Conservation (phyloP, 768 basidiomycete species). For the Rhodotorula paludigena region DNA sequence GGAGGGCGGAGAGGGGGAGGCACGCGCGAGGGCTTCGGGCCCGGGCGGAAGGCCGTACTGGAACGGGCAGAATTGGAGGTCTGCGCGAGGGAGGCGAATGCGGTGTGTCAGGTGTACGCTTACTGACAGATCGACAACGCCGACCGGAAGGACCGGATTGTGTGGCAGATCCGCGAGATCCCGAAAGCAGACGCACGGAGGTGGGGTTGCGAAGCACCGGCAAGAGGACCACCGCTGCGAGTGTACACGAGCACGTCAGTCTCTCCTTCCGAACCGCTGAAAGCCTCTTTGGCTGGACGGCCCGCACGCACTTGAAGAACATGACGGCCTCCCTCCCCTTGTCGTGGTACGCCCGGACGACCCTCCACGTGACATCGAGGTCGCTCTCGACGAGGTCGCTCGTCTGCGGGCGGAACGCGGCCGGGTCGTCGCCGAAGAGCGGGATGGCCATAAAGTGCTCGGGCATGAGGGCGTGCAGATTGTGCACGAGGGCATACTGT, state of each 20-base stretch:
- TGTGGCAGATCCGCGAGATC: no score
- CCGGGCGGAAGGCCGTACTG: conserved; percentile 8
- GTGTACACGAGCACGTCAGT: no score
- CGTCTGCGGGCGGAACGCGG: conserved; percentile 24
- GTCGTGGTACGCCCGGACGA: conserved; percentile 14
- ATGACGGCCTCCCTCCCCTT: conserved; percentile 1
- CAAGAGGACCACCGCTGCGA: conserved; percentile 24
- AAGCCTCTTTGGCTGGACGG: neutral
- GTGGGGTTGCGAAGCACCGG: conserved; percentile 27
- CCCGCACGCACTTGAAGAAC: conserved; percentile 21
- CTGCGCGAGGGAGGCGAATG: neutral
- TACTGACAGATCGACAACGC: no score
- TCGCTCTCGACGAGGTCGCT: conserved; percentile 1
- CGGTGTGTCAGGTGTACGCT: neutral
- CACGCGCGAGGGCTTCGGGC: conserved; percentile 13
- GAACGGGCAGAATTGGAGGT: conserved; percentile 31
- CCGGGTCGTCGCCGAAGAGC: neutral
- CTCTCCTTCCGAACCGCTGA: neutral
- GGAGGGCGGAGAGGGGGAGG: neutral
- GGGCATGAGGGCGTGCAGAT: conserved; percentile 16
- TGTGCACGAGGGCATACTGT: conserved; percentile 11
- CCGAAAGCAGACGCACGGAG: conserved; percentile 18
- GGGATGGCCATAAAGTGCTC: conserved; percentile 29
- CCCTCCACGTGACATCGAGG: conserved; percentile 7
- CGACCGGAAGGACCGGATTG: no score